Evolutionary conservation across 106 monocot genomes (phyloP).

Genomic region (Cymbidium sinense): DNA sequence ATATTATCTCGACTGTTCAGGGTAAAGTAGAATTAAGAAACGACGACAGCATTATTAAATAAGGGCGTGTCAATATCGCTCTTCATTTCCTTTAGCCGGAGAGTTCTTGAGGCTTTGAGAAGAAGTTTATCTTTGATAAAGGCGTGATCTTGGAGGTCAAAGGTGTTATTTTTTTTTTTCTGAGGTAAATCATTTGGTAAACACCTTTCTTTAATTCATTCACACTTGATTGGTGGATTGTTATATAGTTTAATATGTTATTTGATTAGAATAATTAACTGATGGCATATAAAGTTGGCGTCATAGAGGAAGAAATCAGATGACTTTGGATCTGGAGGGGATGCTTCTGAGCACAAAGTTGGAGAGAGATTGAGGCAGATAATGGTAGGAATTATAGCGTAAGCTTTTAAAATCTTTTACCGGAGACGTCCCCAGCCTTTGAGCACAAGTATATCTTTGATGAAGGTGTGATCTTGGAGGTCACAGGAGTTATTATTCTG

Average conservation of each 20-base stretch:
- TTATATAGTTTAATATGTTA: background rate
- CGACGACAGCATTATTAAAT: background rate
- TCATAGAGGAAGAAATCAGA: background rate
- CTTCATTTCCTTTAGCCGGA: background rate
- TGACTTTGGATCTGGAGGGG: slow-evolving; percentile 12
- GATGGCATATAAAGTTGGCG: background rate
- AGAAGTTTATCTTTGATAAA: background rate
- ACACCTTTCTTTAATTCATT: background rate
- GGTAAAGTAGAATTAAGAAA: background rate
- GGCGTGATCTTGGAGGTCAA: background rate
- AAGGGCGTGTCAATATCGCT: background rate
- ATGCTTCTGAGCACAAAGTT: background rate
- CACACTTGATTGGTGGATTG: background rate
- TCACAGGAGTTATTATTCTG: background rate
- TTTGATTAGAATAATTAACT: background rate
- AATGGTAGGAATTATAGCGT: background rate
- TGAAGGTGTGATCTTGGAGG: background rate
- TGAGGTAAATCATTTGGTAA: background rate
- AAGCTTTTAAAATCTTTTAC: background rate
- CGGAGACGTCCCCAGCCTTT: background rate
- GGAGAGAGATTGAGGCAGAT: background rate
- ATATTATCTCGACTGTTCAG: background rate
- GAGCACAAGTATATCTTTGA: background rate
- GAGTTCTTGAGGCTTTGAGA: background rate
- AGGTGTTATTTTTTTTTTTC: background rate